Percentiles rank a stretch among this genome's conserved stretches.
Evolutionary conservation across 768 basidiomycete species (phyloP).

Genomic region (Tylopilus vinaceipallidus): DNA sequence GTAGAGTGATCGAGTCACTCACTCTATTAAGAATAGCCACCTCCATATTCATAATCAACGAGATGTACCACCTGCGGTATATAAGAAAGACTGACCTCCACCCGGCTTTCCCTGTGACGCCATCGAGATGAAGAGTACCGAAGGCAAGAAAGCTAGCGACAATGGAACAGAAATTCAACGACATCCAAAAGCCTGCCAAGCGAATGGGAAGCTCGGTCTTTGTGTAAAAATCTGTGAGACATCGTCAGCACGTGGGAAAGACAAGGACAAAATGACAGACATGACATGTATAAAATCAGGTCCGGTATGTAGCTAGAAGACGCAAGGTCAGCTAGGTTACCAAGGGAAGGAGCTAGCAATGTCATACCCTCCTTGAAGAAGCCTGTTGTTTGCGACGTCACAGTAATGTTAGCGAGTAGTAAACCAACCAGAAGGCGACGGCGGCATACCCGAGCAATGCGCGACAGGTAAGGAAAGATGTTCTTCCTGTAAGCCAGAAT

Average conservation of each 20-base stretch:
- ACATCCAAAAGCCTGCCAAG: conserved; percentile 69
- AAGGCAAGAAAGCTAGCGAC: conserved; percentile 60
- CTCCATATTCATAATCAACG: too few species aligned
- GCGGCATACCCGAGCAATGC: too few species aligned
- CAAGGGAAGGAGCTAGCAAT: not conserved
- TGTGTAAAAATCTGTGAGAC: conserved; percentile 45
- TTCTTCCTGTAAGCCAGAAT: conserved; percentile 54
- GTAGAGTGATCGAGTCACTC: conserved; percentile 10
- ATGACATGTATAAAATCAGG: conserved; percentile 59
- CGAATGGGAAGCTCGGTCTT: too few species aligned
- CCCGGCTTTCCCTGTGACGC: too few species aligned
- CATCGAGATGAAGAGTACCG: too few species aligned
- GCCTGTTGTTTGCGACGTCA: conserved; percentile 17
- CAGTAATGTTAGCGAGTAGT: not conserved
- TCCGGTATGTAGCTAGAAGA: conserved; percentile 53
- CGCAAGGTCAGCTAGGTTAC: not conserved
- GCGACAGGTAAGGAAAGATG: conserved; percentile 48
- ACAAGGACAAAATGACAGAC: conserved; percentile 31
- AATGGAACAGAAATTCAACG: conserved; percentile 53
- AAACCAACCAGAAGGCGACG: conserved; percentile 35
- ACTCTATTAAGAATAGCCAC: conserved; percentile 34
- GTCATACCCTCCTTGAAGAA: conserved; percentile 47
- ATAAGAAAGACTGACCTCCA: too few species aligned
- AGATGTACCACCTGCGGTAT: conserved; percentile 23
- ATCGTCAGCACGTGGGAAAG: not conserved